phyloP scores from a whole-genome alignment of 2,329 filamentous ascomycete species.

The Fusarium mangiferae region DNA sequence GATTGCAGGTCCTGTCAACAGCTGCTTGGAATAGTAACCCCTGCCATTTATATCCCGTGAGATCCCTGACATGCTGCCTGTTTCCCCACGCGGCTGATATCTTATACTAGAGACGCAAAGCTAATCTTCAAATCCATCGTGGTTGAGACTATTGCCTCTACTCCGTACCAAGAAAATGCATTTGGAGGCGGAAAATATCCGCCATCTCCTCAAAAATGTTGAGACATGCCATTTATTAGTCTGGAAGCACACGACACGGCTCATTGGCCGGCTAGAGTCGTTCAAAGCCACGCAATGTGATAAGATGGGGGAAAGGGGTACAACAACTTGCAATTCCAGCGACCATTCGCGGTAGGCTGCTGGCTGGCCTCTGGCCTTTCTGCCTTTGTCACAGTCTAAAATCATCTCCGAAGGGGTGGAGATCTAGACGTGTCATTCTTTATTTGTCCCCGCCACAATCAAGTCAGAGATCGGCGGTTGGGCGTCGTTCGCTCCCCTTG shows the following conservation, averaged over 20 bases:
- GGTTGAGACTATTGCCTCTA: constrained; percentile 24
- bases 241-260: not conserved
- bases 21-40: not conserved
- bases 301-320: constrained; percentile 6
- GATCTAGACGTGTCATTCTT: constrained; percentile 21
- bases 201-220: not conserved
- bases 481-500: constrained; percentile 7
- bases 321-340: not conserved
- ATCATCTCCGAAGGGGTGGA: constrained; percentile 10
- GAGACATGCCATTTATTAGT: constrained; percentile 13
- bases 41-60: constrained; percentile 9
- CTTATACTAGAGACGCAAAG: constrained; percentile 21
- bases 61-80: constrained; percentile 8
- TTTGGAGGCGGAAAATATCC: constrained; percentile 7
- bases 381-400: constrained; percentile 8
- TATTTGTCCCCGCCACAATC: constrained; percentile 23
- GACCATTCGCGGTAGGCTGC: not conserved
- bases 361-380: not conserved
- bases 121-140: constrained; percentile 27
- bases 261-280: constrained; percentile 3
- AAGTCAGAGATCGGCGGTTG: constrained; percentile 28
- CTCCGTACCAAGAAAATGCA: constrained; percentile 5
- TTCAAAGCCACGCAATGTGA: constrained; percentile 21
- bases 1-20: not conserved
- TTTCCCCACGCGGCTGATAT: constrained; percentile 12